Conservation (phyloP, 2,329 filamentous ascomycete genomes). For the Aquanectria penicillioides region DNA sequence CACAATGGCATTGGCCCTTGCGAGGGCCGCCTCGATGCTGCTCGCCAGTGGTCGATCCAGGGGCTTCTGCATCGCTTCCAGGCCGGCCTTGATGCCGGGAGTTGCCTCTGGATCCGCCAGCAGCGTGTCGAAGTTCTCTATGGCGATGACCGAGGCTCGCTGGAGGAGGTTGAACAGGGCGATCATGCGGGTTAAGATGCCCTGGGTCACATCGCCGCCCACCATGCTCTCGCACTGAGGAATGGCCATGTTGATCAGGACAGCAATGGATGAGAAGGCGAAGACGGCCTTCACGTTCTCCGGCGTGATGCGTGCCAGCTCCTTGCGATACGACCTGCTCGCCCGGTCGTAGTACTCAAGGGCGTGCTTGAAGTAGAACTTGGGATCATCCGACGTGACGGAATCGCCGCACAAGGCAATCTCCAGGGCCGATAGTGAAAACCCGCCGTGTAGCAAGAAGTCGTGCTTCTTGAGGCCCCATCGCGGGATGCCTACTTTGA, state of each 20-base stretch:
- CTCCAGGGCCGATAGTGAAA: constrained; percentile 36
- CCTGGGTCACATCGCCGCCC: constrained; percentile 20
- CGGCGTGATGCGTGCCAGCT: constrained; percentile 31
- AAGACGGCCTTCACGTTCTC: constrained; percentile 36
- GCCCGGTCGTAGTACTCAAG: constrained; percentile 40
- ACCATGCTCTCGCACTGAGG: constrained; percentile 29
- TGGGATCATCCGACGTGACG: constrained; percentile 25
- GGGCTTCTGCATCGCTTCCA: background rate
- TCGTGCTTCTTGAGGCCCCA: constrained; percentile 50
- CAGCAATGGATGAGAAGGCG: constrained; percentile 37
- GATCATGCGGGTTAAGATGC: constrained; percentile 29
- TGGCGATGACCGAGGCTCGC: constrained; percentile 30
- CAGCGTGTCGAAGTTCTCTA: constrained; percentile 29
- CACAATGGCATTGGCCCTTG: constrained; percentile 18
- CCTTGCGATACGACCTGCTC: constrained; percentile 33
- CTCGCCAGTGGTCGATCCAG: background rate
- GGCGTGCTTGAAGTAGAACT: constrained; percentile 33
- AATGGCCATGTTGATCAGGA: constrained; percentile 38
- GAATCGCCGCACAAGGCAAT: constrained; percentile 33
- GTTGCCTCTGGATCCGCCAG: constrained; percentile 10
- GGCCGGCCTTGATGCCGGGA: background rate
- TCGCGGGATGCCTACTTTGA: constrained; percentile 47
- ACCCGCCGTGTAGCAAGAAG: constrained; percentile 51
- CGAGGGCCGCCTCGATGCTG: constrained; percentile 22
- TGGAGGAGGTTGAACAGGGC: constrained; percentile 35